Evolutionary conservation across 2,329 filamentous ascomycete species (phyloP).

Genomic region (Fusarium chlamydosporum): DNA sequence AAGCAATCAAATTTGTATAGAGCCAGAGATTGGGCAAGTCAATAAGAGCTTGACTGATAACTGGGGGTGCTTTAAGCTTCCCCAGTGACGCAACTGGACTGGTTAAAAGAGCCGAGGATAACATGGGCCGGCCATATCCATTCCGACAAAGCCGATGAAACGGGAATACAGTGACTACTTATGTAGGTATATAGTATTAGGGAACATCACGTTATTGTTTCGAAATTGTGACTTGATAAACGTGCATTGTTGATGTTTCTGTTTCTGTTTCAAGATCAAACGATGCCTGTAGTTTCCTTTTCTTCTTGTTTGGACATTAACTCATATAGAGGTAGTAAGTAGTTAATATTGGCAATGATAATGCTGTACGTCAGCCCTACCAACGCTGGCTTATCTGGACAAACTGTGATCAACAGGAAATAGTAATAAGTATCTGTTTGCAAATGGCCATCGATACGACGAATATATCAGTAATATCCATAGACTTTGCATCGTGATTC

Average conservation of each 20-base stretch:
- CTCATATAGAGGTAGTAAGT: not conserved
- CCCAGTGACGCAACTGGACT: slow-evolving; percentile 49
- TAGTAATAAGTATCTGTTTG: not conserved
- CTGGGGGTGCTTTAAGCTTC: slow-evolving; percentile 39
- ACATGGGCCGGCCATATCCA: slow-evolving; percentile 37
- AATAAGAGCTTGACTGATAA: slow-evolving; percentile 29
- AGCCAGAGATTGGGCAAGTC: slow-evolving; percentile 21
- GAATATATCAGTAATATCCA: too few species aligned
- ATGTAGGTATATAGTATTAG: too few species aligned
- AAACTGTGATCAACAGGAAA: not conserved
- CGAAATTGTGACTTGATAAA: not conserved
- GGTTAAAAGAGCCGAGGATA: slow-evolving; percentile 50
- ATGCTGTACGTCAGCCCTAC: not conserved
- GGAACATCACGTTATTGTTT: slow-evolving; percentile 39
- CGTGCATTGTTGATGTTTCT: not conserved
- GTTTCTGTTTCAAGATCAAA: not conserved
- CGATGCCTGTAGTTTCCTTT: not conserved
- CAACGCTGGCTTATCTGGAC: not conserved
- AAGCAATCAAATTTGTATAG: slow-evolving; percentile 21
- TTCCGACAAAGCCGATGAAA: slow-evolving; percentile 44
- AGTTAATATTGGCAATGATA: not conserved
- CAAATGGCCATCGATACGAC: not conserved
- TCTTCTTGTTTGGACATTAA: not conserved
- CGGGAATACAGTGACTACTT: not conserved
- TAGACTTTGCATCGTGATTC: not conserved